Base-by-base conservation (phyloP, 768 basidiomycete species). In the Boletus reticuloceps region DNA sequence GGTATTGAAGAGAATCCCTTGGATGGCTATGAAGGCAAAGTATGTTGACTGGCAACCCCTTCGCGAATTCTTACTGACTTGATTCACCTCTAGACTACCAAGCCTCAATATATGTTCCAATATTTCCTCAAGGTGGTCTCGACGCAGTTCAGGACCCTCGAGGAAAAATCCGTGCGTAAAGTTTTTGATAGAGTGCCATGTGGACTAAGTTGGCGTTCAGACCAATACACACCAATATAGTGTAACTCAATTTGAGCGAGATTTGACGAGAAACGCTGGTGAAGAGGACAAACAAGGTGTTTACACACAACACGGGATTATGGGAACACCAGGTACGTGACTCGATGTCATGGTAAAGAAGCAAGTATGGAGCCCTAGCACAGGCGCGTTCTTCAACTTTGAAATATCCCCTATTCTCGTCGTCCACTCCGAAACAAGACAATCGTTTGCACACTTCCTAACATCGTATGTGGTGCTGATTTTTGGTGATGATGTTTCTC, bases 101-200 rank as follows among this genome's bases (percentile, higher is more conserved):
- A 89, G 66, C 73, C 86, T 25, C 82, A 93, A 61, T 96, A 92
- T 70, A 94, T 97, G 93, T 97, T 94, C 82, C 94, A 98, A 68
- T 96, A 98, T 74, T 98, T 98, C 84, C 79, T 99, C 66, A 99
- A 99, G 73, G 96, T 99, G 43, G 97, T 99, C 39, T 93, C 94
- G 8, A 99, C 96, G 3, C 88, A 89, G 67, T 98, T 97, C 76
- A 81, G 84, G 58, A 89, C 86, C n/a, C 76, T 96, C 27, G 83
- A 88, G 56, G 89, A 85, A 31, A 81, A 87, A 62, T 69, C 74
- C 11, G 89, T 89, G 66, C 41, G 83, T 74, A 29, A 44, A 51
- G 49, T 20, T 22, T 45, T 9, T 20, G 8, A 29, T 57, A 31
- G n/a, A 44, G 42, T 8, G 10, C 27, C 55, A 27, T 46, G 31